Conservation (phyloP, 306 rosid species). For the Cicer judaicum region DNA sequence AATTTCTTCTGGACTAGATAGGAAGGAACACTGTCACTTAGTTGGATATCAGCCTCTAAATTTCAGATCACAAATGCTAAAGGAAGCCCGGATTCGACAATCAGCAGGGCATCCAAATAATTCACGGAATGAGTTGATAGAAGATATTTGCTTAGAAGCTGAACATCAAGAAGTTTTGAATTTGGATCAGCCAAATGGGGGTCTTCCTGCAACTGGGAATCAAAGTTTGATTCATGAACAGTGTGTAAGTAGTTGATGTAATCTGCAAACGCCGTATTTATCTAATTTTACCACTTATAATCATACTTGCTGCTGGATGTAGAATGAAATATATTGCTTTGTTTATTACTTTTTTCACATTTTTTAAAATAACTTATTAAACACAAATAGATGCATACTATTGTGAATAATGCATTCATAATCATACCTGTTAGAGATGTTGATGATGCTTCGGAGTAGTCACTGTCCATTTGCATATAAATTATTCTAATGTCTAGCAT, state of each 20-base stretch:
- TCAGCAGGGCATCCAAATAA: conserved; percentile 46
- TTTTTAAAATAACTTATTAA: conserved; percentile 6
- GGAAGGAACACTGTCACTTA: conserved; percentile 78
- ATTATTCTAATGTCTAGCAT: conserved; percentile 9
- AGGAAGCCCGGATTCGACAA: conserved; percentile 44
- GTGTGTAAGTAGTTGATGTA: conserved; percentile 51
- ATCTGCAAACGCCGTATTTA: conserved; percentile 33
- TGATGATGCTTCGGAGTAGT: conserved; percentile 33
- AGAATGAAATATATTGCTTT: conserved; percentile 30
- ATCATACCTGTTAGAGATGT: conserved; percentile 8
- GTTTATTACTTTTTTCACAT: neutral
- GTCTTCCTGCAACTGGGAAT: conserved; percentile 38
- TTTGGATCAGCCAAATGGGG: conserved; percentile 33
- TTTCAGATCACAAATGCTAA: conserved; percentile 48
- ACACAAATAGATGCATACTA: conserved; percentile 26
- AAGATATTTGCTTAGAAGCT: conserved; percentile 31
- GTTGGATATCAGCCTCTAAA: conserved; percentile 67
- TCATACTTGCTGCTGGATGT: conserved; percentile 40
- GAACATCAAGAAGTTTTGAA: conserved; percentile 34
- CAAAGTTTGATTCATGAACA: conserved; percentile 32
- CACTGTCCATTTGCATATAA: neutral
- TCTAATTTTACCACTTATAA: conserved; percentile 25
- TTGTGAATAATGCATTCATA: neutral
- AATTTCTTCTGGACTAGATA: conserved; percentile 58
- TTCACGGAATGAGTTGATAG: conserved; percentile 44